Base-by-base conservation (phyloP, 2,329 filamentous ascomycete genomes). In the Chaetomium sp. region DNA sequence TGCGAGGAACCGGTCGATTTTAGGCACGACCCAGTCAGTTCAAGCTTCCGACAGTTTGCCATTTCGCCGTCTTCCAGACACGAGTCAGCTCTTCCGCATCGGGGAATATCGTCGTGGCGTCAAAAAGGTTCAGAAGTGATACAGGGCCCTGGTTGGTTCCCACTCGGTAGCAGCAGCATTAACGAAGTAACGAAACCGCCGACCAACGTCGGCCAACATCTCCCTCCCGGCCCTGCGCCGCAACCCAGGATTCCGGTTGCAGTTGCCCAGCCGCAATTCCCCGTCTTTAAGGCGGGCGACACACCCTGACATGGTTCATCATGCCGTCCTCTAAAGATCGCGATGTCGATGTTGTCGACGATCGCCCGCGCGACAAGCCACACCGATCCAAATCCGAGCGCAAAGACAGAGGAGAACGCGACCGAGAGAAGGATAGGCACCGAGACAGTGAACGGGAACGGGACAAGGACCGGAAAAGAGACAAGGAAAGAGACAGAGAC, bases 351-450 rank as follows among this genome's bases (percentile, higher is more conserved):
- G 73, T 71, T 67, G 76, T 73, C 74, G 71, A 74, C 60, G 74
- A 74, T 67, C 75, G 73, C 57, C 70, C 75, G 53, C 78, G 76
- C 72, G 79, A 81, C 62, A 81, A 79, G 71, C 66, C 62, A 56
- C 70, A 68, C 62, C 70, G 67, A 68, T 67, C 67, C 68, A 72
- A 69, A 67, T 68, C 64, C 38, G 71, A 74, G 57, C 69, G 73
- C 49, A 71, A 71, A 56, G 73, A 77, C 33, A 62, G 67, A 42
- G 70, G 68, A 60, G 70, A 73, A 3, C 64, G 65, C 38, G 69
- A 70, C 7, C 57, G 63, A 50, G 70, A 69, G 10, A 60, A 64
- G n/a, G 71, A 72, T 29, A 70, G 68, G 62, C 68, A 72, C 31
- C 55, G 67, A 35, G 69, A 72, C 10, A 33, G 64, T 65, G 75